phyloP scores from a whole-genome alignment of 164 flowering plant genomes.

The Vitis riparia region DNA sequence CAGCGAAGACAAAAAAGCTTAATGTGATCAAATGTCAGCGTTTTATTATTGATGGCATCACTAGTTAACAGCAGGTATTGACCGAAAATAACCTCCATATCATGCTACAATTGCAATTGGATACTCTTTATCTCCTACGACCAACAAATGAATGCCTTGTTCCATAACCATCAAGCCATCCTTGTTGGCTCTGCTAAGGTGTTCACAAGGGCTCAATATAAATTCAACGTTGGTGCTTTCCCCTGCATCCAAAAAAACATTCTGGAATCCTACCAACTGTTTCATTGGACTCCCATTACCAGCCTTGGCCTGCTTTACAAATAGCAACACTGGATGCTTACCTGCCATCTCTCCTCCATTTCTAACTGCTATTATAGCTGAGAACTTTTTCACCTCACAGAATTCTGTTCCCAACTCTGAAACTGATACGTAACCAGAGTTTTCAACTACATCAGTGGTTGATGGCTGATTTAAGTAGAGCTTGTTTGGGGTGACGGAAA shows the following conservation, averaged over 20 bases:
- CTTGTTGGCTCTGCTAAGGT: conserved; percentile 58
- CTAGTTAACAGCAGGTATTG: background rate
- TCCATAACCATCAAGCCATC: conserved; percentile 69
- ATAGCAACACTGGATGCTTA: conserved; percentile 74
- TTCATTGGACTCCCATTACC: conserved; percentile 45
- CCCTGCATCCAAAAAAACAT: conserved; percentile 47
- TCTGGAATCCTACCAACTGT: conserved; percentile 71
- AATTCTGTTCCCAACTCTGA: conserved; percentile 41
- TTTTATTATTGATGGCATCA: background rate
- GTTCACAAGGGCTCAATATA: conserved; percentile 69
- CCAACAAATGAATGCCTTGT: conserved; percentile 55
- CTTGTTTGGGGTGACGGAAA: conserved; percentile 26
- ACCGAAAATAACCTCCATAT: background rate
- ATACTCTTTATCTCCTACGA: conserved; percentile 59
- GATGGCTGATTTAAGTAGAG: conserved; percentile 42
- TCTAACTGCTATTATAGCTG: conserved; percentile 45
- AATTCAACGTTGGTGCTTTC: conserved; percentile 51
- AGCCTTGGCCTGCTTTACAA: conserved; percentile 22
- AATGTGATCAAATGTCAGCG: no score
- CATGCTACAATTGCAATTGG: conserved; percentile 36
- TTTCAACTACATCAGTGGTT: conserved; percentile 1
- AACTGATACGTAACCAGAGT: conserved; percentile 30
- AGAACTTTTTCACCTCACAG: conserved; percentile 48
- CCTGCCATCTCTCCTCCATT: conserved; percentile 75
- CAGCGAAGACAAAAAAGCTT: no score